A percentile compares a stretch with the other conserved stretches of the same genome.
These are phyloP conservation scores for Saccharomycopsis capsularis DNA, from an alignment of 805 yeast species.

Conservation along the genomic window DNA sequence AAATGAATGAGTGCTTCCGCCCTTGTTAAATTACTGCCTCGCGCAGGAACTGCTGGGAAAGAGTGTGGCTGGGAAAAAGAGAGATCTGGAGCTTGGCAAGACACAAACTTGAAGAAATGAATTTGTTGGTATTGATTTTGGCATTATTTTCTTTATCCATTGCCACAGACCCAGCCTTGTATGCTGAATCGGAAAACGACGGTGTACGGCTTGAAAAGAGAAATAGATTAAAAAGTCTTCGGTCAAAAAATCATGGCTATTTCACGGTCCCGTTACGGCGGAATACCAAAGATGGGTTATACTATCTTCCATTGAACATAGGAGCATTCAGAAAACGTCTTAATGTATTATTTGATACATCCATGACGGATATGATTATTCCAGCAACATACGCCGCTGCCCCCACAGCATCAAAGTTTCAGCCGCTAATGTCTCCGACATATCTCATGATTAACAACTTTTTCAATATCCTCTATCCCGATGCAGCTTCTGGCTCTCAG, in stretches of 20 bases:
- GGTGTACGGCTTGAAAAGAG: neutral
- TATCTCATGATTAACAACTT: neutral
- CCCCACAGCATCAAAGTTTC: neutral
- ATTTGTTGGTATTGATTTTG: no score
- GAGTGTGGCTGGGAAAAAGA: no score
- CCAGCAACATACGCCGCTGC: slow-evolving; percentile 2
- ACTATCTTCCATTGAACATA: neutral
- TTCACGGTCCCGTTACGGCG: neutral
- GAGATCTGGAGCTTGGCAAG: no score
- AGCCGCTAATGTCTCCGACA: neutral
- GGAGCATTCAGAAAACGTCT: neutral
- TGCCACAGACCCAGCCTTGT: no score
- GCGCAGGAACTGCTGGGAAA: no score
- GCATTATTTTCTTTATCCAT: no score
- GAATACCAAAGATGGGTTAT: neutral
- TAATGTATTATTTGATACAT: neutral
- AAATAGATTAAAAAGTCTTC: neutral
- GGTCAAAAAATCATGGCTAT: slow-evolving; percentile 7
- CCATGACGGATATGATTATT: neutral
- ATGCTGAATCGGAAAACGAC: no score
- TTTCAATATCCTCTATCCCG: neutral
- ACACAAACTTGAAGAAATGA: no score
- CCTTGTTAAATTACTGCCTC: no score
- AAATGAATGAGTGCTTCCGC: no score
- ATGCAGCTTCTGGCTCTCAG: neutral